Evolutionary conservation across 495 filamentous ascomycete species (phyloP).

Genomic region (Lasiosphaeriaceae sp.): DNA sequence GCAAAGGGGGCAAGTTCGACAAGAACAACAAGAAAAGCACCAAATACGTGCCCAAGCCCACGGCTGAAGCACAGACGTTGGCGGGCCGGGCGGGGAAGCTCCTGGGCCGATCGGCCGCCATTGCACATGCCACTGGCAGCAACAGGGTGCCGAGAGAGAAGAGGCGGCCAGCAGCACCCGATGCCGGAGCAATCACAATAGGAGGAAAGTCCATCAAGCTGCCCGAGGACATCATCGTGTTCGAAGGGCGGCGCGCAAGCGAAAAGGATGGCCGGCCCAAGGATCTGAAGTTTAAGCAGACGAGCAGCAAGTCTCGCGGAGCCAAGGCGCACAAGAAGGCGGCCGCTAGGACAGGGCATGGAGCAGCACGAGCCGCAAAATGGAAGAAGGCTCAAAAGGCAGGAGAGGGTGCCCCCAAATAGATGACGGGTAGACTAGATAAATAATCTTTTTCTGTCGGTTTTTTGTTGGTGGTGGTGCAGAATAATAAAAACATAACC

Average conservation of each 20-base stretch:
- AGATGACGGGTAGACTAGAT: background rate
- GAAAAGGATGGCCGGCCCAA: slow-evolving; percentile 56
- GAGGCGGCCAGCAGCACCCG: background rate
- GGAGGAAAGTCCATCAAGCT: slow-evolving; percentile 28
- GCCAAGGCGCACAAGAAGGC: slow-evolving; percentile 25
- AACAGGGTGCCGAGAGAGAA: background rate
- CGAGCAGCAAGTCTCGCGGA: slow-evolving; percentile 37
- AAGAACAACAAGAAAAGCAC: slow-evolving; percentile 31
- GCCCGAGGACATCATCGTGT: slow-evolving; percentile 71
- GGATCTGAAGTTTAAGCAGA: slow-evolving; percentile 57
- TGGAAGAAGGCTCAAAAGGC: slow-evolving; percentile 52
- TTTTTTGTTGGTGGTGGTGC: too few relatives aligned
- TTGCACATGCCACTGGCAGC: slow-evolving; percentile 31
- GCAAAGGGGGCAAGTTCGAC: slow-evolving; percentile 11
- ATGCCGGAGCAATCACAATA: background rate
- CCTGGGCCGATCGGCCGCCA: slow-evolving; percentile 75
- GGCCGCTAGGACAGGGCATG: slow-evolving; percentile 32
- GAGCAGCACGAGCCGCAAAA: slow-evolving; percentile 49
- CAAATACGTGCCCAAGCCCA: slow-evolving; percentile 59
- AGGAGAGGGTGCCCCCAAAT: slow-evolving; percentile 6
- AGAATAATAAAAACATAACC: too few relatives aligned
- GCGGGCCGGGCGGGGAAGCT: slow-evolving; percentile 77
- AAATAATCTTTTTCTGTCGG: too few relatives aligned
- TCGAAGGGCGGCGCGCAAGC: slow-evolving; percentile 85
- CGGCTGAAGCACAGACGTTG: slow-evolving; percentile 64